These are phyloP conservation scores for Chaetothyriales sp. DNA, from an alignment of 2,329 filamentous ascomycete species.

Conservation along the genomic window DNA sequence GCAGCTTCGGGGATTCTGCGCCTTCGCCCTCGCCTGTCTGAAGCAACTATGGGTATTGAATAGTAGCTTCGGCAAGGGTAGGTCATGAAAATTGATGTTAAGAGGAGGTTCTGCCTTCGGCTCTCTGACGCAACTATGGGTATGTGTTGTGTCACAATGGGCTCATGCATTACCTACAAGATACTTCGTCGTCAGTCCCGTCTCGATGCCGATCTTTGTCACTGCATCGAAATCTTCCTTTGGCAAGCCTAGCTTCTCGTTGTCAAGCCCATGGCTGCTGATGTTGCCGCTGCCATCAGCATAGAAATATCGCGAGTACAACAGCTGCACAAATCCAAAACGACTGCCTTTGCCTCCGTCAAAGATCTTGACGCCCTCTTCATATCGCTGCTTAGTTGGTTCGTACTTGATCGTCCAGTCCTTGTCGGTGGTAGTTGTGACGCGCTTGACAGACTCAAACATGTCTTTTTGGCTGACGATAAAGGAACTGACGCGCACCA, in stretches of 20 bases:
- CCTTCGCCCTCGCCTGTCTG: no score
- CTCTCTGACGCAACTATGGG: no score
- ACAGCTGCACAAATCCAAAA: slow-evolving; percentile 33
- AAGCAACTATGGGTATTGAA: no score
- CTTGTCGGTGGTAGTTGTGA: slow-evolving; percentile 41
- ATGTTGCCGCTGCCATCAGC: slow-evolving; percentile 27
- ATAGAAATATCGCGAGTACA: slow-evolving; percentile 47
- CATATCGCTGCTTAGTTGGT: slow-evolving; percentile 34
- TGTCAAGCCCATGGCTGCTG: slow-evolving; percentile 4
- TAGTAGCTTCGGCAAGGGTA: no score
- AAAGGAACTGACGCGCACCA: slow-evolving; percentile 44
- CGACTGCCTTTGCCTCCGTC: slow-evolving; percentile 26
- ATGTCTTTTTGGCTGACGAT: slow-evolving; percentile 50
- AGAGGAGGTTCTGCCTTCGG: no score
- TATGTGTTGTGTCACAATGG: no score
- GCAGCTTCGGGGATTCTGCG: no score
- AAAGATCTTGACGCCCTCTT: slow-evolving; percentile 34
- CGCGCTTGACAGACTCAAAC: slow-evolving; percentile 46
- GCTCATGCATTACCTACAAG: no score
- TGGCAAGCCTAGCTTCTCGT: slow-evolving; percentile 15
- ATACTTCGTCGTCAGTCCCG: background rate
- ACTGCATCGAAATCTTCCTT: slow-evolving; percentile 19
- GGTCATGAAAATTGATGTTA: no score
- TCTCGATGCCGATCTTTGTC: slow-evolving; percentile 37
- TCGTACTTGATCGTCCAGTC: slow-evolving; percentile 49